A percentile compares a stretch with the other conserved stretches of the same genome.
These are phyloP conservation scores for Wickerhamomyces pijperi DNA, from an alignment of 805 yeast species.

Conservation along the genomic window DNA sequence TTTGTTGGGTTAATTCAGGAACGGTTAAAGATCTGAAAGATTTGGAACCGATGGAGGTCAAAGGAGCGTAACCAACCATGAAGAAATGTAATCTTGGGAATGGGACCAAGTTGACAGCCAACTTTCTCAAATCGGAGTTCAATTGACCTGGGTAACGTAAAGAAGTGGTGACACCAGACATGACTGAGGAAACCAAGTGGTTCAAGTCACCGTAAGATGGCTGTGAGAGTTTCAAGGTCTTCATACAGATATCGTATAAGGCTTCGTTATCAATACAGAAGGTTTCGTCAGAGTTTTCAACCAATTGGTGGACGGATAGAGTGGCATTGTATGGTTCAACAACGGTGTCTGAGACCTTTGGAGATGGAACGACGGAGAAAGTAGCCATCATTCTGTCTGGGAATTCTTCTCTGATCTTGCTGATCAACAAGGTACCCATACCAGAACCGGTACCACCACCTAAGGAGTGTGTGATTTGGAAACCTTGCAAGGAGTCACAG, in stretches of 20 bases:
- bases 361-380: conserved; percentile 97
- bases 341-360: conserved; percentile 92
- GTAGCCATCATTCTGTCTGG: conserved; percentile 97
- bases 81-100: conserved; percentile 99
- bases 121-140: conserved; percentile 94
- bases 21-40: conserved; percentile 93
- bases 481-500: conserved; percentile 96
- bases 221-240: conserved; percentile 83
- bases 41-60: conserved; percentile 81
- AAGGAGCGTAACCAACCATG: conserved; percentile 95
- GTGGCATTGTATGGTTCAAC: conserved; percentile 98
- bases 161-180: conserved; percentile 95
- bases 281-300: conserved; percentile 98
- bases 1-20: conserved; percentile 90
- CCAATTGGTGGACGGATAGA: conserved; percentile 89
- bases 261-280: conserved; percentile 99
- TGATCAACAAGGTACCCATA: conserved; percentile 86
- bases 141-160: conserved; percentile 95
- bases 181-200: conserved; percentile 92
- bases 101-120: conserved; percentile 97
- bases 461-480: conserved; percentile 89
- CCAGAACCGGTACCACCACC: conserved; percentile 99
- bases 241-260: conserved; percentile 95
- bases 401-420: conserved; percentile 83
- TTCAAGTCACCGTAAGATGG: conserved; percentile 82